Evolutionary conservation across 2,329 filamentous ascomycete species (phyloP).

Genomic region (Monilinia polystroma): DNA sequence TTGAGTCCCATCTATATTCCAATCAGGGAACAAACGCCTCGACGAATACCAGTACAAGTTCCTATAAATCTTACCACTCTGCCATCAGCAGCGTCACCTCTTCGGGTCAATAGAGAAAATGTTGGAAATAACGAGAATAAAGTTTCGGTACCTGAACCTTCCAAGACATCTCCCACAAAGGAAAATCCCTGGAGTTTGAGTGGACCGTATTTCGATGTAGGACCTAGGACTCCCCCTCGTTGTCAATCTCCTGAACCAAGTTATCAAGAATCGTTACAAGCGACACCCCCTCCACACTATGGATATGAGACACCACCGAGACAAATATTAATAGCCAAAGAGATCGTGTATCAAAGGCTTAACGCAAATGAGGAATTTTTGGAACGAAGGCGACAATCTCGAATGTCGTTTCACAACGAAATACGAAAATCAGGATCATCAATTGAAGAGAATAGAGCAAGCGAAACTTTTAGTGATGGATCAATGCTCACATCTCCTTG

Average conservation of each 20-base stretch:
- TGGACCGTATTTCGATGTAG: slow-evolving; percentile 23
- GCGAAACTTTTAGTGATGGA: slow-evolving; percentile 24
- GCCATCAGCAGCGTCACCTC: neutral
- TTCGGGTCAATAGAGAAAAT: neutral
- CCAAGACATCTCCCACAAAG: neutral
- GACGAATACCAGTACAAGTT: neutral
- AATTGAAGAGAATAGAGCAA: slow-evolving; percentile 31
- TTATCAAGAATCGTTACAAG: slow-evolving; percentile 14
- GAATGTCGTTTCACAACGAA: slow-evolving; percentile 34
- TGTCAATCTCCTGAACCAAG: slow-evolving; percentile 20
- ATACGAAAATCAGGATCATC: slow-evolving; percentile 31
- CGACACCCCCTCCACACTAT: slow-evolving; percentile 21
- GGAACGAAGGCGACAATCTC: slow-evolving; percentile 33
- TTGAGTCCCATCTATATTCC: slow-evolving; percentile 18
- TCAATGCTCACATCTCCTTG: slow-evolving; percentile 20
- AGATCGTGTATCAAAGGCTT: slow-evolving; percentile 32
- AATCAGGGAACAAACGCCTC: slow-evolving; percentile 3
- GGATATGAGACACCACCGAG: slow-evolving; percentile 30
- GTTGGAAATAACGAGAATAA: slow-evolving; percentile 11
- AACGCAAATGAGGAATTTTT: slow-evolving; percentile 37
- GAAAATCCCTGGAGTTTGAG: slow-evolving; percentile 22
- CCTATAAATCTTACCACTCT: neutral
- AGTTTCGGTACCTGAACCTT: neutral
- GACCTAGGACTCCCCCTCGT: slow-evolving; percentile 28
- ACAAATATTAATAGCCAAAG: slow-evolving; percentile 32